Evolutionary conservation across 2,329 filamentous ascomycete genomes (phyloP).

Genomic region (Colletotrichum sublineola): DNA sequence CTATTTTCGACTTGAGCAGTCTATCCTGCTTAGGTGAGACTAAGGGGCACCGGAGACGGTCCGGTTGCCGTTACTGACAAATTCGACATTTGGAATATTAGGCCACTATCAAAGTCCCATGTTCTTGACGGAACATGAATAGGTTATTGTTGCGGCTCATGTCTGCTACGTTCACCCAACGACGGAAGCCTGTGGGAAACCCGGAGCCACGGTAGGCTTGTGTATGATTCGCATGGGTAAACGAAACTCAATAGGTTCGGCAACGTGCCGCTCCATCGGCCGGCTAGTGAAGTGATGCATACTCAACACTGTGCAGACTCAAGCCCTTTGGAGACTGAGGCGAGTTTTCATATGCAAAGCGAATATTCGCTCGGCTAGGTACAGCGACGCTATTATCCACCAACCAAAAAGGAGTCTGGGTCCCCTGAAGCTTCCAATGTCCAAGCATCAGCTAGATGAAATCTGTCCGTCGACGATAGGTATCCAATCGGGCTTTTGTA

Average conservation of each 20-base stretch:
- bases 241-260: background rate
- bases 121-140: background rate
- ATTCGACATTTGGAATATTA: background rate
- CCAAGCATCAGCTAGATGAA: background rate
- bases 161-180: background rate
- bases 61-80: background rate
- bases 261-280: slow-evolving; percentile 2
- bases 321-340: background rate
- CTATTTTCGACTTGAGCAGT: background rate
- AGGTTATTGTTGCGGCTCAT: background rate
- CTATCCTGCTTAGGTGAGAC: background rate
- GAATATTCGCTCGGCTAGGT: background rate
- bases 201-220: slow-evolving; percentile 17
- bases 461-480: background rate
- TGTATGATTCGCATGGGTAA: slow-evolving; percentile 25
- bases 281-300: background rate
- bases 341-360: background rate
- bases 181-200: slow-evolving; percentile 9
- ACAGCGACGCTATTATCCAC: background rate
- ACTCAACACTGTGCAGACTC: background rate
- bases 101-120: background rate
- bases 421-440: background rate
- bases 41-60: background rate
- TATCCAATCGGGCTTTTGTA: background rate
- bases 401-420: background rate